Conservation (phyloP, 208 protist genomes). For the Acanthamoeba triangularis region DNA sequence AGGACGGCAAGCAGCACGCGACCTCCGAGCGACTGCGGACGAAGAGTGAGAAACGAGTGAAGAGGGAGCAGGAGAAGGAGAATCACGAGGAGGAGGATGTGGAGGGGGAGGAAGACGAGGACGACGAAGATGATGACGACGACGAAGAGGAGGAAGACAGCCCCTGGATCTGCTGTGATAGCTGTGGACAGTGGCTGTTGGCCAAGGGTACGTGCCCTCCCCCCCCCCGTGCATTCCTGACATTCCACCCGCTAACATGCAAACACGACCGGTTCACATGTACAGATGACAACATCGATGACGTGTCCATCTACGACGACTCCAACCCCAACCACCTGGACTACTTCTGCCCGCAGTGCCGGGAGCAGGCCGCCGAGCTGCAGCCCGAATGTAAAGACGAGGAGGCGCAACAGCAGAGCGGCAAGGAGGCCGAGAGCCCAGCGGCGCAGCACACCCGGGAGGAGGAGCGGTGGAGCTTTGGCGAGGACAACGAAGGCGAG, state of each 20-base stretch:
- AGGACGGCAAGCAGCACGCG: background rate
- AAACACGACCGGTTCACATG: too few relatives aligned
- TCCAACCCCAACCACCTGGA: constrained; percentile 64
- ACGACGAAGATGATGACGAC: constrained; percentile 28
- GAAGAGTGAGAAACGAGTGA: background rate
- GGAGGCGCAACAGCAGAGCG: background rate
- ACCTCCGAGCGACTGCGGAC: background rate
- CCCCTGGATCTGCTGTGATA: constrained; percentile 74
- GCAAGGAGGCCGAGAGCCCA: background rate
- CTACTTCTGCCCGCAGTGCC: constrained; percentile 65
- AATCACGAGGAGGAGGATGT: background rate
- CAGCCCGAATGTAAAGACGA: background rate
- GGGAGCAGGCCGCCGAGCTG: background rate
- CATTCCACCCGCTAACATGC: too few relatives aligned
- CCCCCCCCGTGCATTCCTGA: too few relatives aligned
- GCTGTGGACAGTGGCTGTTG: constrained; percentile 36
- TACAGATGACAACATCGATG: constrained; percentile 62
- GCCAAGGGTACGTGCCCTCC: constrained; percentile 72
- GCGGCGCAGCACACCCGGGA: background rate
- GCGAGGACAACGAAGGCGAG: constrained; percentile 54
- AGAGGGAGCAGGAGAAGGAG: background rate
- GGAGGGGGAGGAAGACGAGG: background rate
- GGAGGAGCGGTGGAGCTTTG: constrained; percentile 47
- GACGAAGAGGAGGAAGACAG: constrained; percentile 32
- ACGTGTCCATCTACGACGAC: constrained; percentile 67